Conservation (phyloP, 192 early-diverging fungal species). For the Pecoramyces ruminantium region DNA sequence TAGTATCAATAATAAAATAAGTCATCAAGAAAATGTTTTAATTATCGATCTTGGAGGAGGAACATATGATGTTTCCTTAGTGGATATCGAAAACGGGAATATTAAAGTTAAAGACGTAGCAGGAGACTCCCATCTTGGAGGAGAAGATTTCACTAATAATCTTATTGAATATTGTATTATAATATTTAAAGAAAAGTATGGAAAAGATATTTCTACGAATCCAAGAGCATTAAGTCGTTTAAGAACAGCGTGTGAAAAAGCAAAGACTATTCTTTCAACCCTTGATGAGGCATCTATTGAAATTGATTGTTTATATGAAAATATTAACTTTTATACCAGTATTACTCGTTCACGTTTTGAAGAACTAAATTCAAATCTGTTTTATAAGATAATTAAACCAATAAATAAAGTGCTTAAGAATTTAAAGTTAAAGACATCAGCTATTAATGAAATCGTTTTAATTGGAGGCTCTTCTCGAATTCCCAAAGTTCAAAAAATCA, state of each 20-base stretch:
- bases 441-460: no score
- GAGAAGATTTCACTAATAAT: conserved; percentile 60
- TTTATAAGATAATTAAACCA: conserved; percentile 52
- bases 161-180: conserved; percentile 23
- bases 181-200: conserved; percentile 47
- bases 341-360: conserved; percentile 68
- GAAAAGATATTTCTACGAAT: conserved; percentile 55
- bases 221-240: conserved; percentile 49
- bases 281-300: conserved; percentile 47
- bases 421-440: neutral
- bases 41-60: conserved; percentile 74
- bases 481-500: no score
- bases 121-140: conserved; percentile 70
- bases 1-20: conserved; percentile 46
- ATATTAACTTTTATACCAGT: conserved; percentile 50
- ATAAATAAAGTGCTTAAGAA: conserved; percentile 55
- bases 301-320: conserved; percentile 58
- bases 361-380: conserved; percentile 46
- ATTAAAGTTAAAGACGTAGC: conserved; percentile 65
- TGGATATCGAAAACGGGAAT: conserved; percentile 53
- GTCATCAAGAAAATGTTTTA: conserved; percentile 42
- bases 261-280: conserved; percentile 58
- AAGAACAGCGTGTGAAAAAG: conserved; percentile 58
- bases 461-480: no score
- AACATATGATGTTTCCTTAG: conserved; percentile 72